A percentile compares a stretch with the other conserved stretches of the same genome.
Evolutionary conservation across 495 filamentous ascomycete species (phyloP).

Genomic region (Neurospora sp.): DNA sequence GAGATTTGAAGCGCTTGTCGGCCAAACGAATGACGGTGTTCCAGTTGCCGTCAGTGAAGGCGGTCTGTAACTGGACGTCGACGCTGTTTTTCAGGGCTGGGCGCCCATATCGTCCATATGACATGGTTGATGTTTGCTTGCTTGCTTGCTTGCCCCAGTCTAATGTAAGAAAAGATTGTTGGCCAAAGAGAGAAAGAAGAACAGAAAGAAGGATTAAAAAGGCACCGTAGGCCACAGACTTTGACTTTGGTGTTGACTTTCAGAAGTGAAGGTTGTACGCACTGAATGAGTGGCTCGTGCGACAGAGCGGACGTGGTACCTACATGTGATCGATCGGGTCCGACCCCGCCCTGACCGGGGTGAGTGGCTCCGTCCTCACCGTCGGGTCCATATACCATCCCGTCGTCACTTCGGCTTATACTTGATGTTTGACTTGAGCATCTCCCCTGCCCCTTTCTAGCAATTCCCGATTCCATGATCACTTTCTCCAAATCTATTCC

Average conservation of each 20-base stretch:
- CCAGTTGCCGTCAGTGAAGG: slow-evolving; percentile 37
- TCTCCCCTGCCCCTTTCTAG: not conserved
- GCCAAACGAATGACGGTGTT: slow-evolving; percentile 29
- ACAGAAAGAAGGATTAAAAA: not conserved
- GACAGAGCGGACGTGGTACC: not conserved
- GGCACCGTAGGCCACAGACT: not conserved
- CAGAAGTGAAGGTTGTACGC: not conserved
- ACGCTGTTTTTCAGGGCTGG: slow-evolving; percentile 28
- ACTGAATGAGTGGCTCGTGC: not conserved
- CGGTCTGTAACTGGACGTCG: slow-evolving; percentile 28
- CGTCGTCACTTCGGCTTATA: not conserved
- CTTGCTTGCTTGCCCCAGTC: not conserved
- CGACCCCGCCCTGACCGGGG: not conserved
- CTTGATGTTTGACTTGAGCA: not conserved
- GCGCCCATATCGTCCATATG: slow-evolving; percentile 14
- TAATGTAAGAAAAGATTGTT: not conserved
- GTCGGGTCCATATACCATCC: not conserved
- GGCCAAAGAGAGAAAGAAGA: not conserved
- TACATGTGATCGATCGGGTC: not conserved
- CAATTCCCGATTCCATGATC: not conserved
- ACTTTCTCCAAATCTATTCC: not conserved
- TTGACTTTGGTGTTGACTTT: not conserved
- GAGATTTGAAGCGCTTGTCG: slow-evolving; percentile 26
- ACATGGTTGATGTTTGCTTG: slow-evolving; percentile 10
- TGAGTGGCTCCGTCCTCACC: not conserved